Evolutionary conservation across 805 yeast genomes (phyloP), one percentile per base, ranked within the genome.

Genomic region (Peterozyma toletana): DNA sequence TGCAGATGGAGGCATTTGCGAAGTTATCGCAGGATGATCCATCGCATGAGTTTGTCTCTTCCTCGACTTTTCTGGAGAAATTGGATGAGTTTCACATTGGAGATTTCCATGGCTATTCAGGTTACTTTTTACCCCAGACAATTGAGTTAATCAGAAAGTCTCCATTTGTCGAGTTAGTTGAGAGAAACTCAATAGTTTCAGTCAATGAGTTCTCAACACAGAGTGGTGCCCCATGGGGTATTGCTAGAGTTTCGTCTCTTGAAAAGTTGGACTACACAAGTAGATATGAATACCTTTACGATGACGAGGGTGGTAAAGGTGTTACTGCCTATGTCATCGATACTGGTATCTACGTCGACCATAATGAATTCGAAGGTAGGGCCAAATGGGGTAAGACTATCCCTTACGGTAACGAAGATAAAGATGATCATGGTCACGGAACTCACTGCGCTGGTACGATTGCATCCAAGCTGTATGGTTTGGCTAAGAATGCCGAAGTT

Each of bases 161-260:
- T 9, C 85, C 86, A 15, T 54, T 71, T 37, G 80, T 87, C 37
- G 77, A 77, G 41, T 79, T 75, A 58, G 82, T 80, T 49, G 87
- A 80, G 68, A 68, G 67, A 49, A 86, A 80, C 60, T 71, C 78
- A 16, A 60, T 68, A 48, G 86, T 81, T 44, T 50, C 60, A 49
- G 75, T 81, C 47, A 75, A 69, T 55, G 74, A 46, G 18, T 64
- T 67, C 40, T 73, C 73, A 39, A 63, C 64, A 50, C 81, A 80
- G 65, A 76, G 73, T 58, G 78, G 77, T 47, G 83, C 86, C 46
- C 86, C 87, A 37, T 80, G 87, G 87, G 87, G 86, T 54, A 72
- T 80, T 52, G 85, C 87, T 43, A 73, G 87, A 60, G 70, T 81
- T 46, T 77, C 84, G 37, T 83, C 78, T 67, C 77, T 85, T 56